Base-by-base conservation (phyloP, 2,329 filamentous ascomycete genomes). In the Colletotrichum cereale region DNA sequence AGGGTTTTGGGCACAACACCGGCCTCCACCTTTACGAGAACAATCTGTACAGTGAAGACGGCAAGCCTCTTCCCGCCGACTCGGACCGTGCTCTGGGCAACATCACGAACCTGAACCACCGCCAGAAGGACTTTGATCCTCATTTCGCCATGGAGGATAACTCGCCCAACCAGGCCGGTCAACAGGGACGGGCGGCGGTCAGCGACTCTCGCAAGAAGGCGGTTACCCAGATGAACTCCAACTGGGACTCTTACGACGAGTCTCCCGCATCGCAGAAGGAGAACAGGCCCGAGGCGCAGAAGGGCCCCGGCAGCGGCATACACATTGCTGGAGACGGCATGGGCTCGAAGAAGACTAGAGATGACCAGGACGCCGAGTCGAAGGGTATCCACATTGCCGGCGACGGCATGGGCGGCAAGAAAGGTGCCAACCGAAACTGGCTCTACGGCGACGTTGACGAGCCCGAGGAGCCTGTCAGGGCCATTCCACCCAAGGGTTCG, bases 111-210 rank as follows among this genome's bases (percentile, higher is more conserved):
- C 86, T 91, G 69, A 89, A 91, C 78, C 89, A 91, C 80, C 92
- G 93, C 66, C 87, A 86, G 77, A 94, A 95, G 81, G 89, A 93
- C 79, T 95, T 97, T 76, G 90, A 91, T 60, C 82, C 90, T 26
- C 93, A 97, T 76, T 97, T 95, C 84, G 86, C 86, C 62, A 91
- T 97, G 84, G 86, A 87, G 8, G 94, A 97, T 79, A 85, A 90
- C 50, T 89, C 90, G 72, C 89, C 90, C 42, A 83, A 82, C 12
- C 80, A 80, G 24, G 84, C 84, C 65, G 75, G 81, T 44, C 81
- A 80, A 77, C 76, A 78, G 67, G 78, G 83, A 77, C 69, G 69
- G 24, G 80, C 85, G 77, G 83, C 82, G 26, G 78, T 90, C 26
- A 80, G 87, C 62, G 86, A 89, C 65, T 88, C 90, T 73, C 89